Conservation (phyloP, 1,284 basidiomycete genomes). For the Apiotrichum siamense region DNA sequence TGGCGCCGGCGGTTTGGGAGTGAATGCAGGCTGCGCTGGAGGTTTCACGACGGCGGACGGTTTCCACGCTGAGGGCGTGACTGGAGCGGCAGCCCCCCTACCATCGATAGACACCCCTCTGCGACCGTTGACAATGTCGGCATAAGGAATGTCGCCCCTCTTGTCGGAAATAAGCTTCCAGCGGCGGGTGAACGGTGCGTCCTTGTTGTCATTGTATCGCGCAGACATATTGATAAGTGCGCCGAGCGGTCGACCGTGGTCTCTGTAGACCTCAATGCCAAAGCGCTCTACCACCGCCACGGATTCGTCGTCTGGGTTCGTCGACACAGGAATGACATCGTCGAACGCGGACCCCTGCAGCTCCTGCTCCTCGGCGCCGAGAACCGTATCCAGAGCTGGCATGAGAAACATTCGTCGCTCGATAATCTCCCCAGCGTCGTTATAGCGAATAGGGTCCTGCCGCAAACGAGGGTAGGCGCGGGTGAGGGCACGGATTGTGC, state of each 20-base stretch:
- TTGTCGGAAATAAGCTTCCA: conserved; percentile 71
- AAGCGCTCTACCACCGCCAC: conserved; percentile 35
- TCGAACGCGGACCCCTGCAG: conserved; percentile 42
- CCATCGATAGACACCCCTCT: conserved; percentile 35
- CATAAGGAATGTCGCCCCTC: conserved; percentile 56
- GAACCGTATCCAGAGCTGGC: conserved; percentile 37
- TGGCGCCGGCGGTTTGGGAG: background rate
- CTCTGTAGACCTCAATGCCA: conserved; percentile 41
- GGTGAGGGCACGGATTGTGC: conserved; percentile 51
- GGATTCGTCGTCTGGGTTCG: conserved; percentile 25
- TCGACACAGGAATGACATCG: conserved; percentile 32
- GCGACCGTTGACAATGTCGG: conserved; percentile 74
- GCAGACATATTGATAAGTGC: conserved; percentile 57
- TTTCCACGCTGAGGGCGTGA: background rate
- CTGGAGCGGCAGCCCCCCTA: background rate
- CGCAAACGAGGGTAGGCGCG: conserved; percentile 49
- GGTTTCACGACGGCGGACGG: background rate
- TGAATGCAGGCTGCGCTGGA: background rate
- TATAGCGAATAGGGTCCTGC: conserved; percentile 34
- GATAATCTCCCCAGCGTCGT: conserved; percentile 30
- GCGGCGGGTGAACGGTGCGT: conserved; percentile 59
- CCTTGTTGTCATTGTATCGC: conserved; percentile 60
- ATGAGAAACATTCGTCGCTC: conserved; percentile 37
- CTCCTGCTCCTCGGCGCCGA: conserved; percentile 49
- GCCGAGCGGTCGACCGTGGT: conserved; percentile 32